These are phyloP conservation scores for Solanum chmielewskii DNA, from an alignment of 257 asterid genomes.

Conservation along the genomic window DNA sequence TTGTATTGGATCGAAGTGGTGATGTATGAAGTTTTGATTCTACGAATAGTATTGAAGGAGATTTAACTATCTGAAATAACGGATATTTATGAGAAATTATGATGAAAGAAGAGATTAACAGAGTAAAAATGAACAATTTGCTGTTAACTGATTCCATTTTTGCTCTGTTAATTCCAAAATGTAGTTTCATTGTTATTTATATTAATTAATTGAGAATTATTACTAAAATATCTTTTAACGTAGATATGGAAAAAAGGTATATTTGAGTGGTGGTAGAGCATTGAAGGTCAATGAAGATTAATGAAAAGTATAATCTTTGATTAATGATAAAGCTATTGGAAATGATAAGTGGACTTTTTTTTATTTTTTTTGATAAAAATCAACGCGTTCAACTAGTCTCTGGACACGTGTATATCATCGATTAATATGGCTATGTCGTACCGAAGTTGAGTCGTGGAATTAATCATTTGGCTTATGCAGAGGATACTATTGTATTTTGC, in stretches of 20 bases:
- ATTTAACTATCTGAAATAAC: background rate
- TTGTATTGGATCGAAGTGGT: slow-evolving; percentile 21
- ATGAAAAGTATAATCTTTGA: background rate
- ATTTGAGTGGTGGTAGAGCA: background rate
- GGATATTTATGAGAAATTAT: background rate
- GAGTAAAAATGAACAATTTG: slow-evolving; percentile 35
- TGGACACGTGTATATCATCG: background rate
- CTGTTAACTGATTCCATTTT: slow-evolving; percentile 10
- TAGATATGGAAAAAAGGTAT: background rate
- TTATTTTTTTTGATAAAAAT: background rate
- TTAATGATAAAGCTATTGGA: background rate
- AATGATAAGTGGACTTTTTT: background rate
- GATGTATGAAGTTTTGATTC: slow-evolving; percentile 38
- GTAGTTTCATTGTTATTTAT: background rate
- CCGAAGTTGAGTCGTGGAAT: background rate
- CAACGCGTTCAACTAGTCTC: background rate
- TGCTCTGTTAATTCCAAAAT: background rate
- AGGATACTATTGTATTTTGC: background rate
- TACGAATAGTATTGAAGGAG: slow-evolving; percentile 35
- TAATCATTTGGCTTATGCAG: background rate
- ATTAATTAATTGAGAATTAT: background rate
- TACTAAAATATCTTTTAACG: background rate
- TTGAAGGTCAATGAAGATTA: background rate
- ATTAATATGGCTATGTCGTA: background rate
- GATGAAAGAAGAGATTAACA: slow-evolving; percentile 25